Evolutionary conservation across 352 stramenopile genomes (phyloP).

Genomic region (Globisporangium camurandrum): DNA sequence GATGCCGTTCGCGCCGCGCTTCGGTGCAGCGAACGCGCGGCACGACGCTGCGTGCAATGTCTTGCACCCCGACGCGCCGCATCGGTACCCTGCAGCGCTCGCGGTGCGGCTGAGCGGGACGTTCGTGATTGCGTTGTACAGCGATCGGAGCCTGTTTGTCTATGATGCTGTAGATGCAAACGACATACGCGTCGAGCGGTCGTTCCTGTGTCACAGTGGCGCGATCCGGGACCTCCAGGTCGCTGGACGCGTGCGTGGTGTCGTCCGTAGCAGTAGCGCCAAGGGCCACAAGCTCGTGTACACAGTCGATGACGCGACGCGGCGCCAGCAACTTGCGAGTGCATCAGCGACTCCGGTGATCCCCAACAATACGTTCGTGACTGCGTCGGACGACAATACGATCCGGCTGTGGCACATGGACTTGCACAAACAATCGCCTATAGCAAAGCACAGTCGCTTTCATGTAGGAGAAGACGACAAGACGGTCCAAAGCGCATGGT

Average conservation of each 20-base stretch:
- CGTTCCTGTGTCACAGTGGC: constrained; percentile 79
- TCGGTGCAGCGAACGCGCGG: constrained; percentile 33
- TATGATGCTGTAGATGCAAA: constrained; percentile 55
- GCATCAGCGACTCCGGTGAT: constrained; percentile 15
- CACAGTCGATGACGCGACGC: constrained; percentile 8
- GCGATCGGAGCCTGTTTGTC: constrained; percentile 76
- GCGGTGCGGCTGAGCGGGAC: constrained; percentile 54
- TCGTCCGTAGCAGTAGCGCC: too few relatives aligned
- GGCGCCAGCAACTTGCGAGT: too few relatives aligned
- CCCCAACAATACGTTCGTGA: constrained; percentile 72
- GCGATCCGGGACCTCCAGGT: constrained; percentile 60
- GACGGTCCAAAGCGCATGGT: constrained; percentile 23
- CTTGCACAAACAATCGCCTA: constrained; percentile 40
- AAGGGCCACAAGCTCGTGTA: constrained; percentile 65
- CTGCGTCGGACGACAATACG: constrained; percentile 82
- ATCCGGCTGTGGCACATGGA: constrained; percentile 84
- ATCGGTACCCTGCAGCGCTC: constrained; percentile 49
- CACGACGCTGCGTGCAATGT: constrained; percentile 10
- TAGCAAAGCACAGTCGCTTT: constrained; percentile 22
- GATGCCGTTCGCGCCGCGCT: constrained; percentile 66
- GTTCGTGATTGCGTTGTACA: constrained; percentile 64
- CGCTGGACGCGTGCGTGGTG: constrained; percentile 32
- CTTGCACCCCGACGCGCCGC: constrained; percentile 42
- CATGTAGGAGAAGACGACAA: constrained; percentile 4
- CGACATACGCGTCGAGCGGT: constrained; percentile 40